Conservation (phyloP, 805 yeast species). For the Maudiozyma pseudohumilis region DNA sequence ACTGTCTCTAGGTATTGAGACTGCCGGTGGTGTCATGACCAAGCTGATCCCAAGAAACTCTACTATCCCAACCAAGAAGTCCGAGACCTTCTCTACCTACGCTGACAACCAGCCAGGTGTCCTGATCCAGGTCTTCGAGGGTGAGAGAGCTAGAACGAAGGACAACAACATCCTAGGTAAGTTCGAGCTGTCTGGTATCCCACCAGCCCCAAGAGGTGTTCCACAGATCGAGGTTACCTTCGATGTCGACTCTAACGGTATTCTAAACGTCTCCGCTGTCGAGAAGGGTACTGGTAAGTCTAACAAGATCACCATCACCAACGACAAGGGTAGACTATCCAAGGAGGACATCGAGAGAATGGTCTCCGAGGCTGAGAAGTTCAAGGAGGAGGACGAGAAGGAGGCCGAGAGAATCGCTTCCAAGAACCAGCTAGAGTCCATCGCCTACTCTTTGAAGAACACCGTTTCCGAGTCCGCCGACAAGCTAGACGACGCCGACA, state of each 20-base stretch:
- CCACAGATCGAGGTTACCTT: conserved; percentile 97
- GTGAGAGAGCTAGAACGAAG: conserved; percentile 95
- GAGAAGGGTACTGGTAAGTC: conserved; percentile 99
- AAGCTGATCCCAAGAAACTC: conserved; percentile 98
- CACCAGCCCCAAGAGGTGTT: conserved; percentile 99
- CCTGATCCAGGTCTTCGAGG: conserved; percentile 94
- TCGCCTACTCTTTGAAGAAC: conserved; percentile 88
- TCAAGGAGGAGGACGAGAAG: conserved; percentile 92
- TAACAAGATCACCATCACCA: conserved; percentile 93
- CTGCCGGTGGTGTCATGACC: conserved; percentile 99
- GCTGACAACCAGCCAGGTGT: conserved; percentile 99
- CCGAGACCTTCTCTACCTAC: conserved; percentile 94
- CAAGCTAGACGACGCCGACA: conserved; percentile 65
- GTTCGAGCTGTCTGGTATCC: conserved; percentile 92
- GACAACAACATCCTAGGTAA: conserved; percentile 97
- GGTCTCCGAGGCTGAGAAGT: conserved; percentile 97
- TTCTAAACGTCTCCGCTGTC: conserved; percentile 90
- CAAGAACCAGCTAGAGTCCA: conserved; percentile 94
- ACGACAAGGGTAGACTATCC: conserved; percentile 97
- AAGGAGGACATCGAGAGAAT: conserved; percentile 96
- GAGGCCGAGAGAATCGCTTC: conserved; percentile 88
- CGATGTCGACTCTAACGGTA: conserved; percentile 96
- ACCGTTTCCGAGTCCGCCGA: conserved; percentile 69
- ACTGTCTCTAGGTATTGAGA: conserved; percentile 96
- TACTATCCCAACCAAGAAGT: conserved; percentile 96